Percentiles rank a stretch among this genome's conserved stretches.
These are phyloP conservation scores for Hydrangea macrophylla DNA, from an alignment of 148 eudicot species.

Conservation along the genomic window DNA sequence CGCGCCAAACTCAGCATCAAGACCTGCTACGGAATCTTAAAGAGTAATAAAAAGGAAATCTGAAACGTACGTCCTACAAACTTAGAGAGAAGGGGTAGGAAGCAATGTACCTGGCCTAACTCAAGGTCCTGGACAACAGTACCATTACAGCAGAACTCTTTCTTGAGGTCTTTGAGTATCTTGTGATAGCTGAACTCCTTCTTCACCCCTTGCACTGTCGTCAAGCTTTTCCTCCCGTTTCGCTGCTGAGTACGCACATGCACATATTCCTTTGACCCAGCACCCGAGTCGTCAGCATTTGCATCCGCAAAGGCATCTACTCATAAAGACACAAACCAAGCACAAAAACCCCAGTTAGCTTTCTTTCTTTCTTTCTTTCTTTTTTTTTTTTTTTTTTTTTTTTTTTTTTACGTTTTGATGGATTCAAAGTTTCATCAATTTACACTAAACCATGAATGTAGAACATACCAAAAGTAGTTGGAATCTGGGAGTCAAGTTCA, in stretches of 20 bases:
- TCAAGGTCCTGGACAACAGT: constrained; percentile 19
- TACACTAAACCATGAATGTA: neutral
- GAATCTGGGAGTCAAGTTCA: constrained; percentile 14
- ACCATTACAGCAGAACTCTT: constrained; percentile 20
- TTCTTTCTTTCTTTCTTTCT: too few species aligned
- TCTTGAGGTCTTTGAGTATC: constrained; percentile 19
- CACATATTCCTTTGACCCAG: constrained; percentile 16
- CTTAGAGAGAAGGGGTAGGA: neutral
- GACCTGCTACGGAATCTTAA: neutral
- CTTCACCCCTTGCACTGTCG: constrained; percentile 20
- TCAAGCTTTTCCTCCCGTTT: constrained; percentile 21
- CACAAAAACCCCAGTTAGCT: neutral
- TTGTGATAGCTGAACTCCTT: constrained; percentile 18
- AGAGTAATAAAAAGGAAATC: too few species aligned
- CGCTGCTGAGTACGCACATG: constrained; percentile 22
- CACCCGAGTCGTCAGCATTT: constrained; percentile 17
- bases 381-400: too few species aligned
- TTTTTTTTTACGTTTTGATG: too few species aligned
- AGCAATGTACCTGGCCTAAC: constrained; percentile 16
- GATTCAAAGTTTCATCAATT: constrained; percentile 3
- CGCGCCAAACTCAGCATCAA: neutral
- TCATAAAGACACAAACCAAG: neutral
- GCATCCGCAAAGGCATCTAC: constrained; percentile 19
- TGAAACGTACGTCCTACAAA: neutral
- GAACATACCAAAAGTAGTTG: constrained; percentile 10